Percentiles rank a stretch among this genome's conserved stretches.
phyloP scores from a whole-genome alignment of 257 asterid genomes.

The Gynochthodes officinalis region DNA sequence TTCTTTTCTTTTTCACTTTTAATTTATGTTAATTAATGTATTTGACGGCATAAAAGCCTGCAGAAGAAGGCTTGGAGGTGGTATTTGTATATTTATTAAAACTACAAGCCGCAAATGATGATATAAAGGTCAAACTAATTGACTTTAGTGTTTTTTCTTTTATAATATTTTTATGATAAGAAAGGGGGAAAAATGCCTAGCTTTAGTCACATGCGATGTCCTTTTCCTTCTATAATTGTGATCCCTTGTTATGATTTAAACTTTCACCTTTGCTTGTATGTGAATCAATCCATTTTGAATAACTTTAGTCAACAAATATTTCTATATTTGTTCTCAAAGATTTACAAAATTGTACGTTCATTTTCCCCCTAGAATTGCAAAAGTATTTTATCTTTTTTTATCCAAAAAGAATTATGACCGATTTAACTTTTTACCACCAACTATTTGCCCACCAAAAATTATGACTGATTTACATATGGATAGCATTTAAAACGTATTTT shows the following conservation, averaged over 20 bases:
- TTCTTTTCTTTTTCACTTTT: background rate
- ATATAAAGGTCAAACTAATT: background rate
- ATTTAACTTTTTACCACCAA: too few relatives aligned
- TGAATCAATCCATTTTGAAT: background rate
- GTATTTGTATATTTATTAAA: background rate
- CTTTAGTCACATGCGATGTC: conserved; percentile 25
- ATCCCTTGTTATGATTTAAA: background rate
- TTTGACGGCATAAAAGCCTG: conserved; percentile 15
- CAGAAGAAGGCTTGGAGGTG: background rate
- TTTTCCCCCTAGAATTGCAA: too few relatives aligned
- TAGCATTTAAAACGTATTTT: too few relatives aligned
- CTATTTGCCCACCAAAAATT: too few relatives aligned
- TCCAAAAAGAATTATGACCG: too few relatives aligned
- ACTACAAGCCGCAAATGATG: background rate
- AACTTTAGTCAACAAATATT: background rate
- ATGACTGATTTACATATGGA: too few relatives aligned
- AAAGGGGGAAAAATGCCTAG: background rate
- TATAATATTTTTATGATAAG: background rate
- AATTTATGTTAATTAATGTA: background rate
- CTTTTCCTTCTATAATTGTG: background rate
- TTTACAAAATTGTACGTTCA: too few relatives aligned
- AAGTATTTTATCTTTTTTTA: too few relatives aligned
- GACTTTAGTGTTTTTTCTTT: background rate
- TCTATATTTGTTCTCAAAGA: background rate
- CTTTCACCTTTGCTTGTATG: conserved; percentile 1